Base-by-base conservation (phyloP, 2,329 filamentous ascomycete species). In the Alternaria incomplexa region DNA sequence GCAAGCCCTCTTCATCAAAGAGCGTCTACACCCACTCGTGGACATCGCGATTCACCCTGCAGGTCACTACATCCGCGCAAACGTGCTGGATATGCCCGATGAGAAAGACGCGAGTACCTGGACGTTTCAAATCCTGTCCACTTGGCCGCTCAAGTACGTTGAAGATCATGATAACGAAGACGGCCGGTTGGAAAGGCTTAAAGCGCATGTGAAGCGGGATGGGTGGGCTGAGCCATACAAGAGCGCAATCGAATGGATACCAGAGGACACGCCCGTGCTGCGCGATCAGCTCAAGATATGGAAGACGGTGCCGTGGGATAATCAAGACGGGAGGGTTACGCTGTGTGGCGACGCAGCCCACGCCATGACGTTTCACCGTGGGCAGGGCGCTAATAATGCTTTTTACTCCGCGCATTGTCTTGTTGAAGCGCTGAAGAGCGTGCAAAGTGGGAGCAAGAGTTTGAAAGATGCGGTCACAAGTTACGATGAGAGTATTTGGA, bases 291-390 rank as follows among this genome's bases (percentile, higher is more conserved):
- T 81, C 28, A 75, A 77, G 55, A 75, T 76, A 32, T 81, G 77
- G 77, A 77, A 75, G 22, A 73, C 77, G 1, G 65, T 73, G 5
- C 65, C 67, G 3, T 81, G 79, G 78, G 71, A 80, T 13, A 80
- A 75, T 30, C 65, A 67, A 3, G 64, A 63, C 7, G 79, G 77
- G 13, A 62, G 76, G 23, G 70, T 80, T 9, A 80, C 77, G 22
- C 61, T 81, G 5, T 77, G 75, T 15, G 79, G 79, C 3, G 79
- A 81, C 60, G 77, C 78, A 30, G 79, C 79, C n/a, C 79, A 81
- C 65, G 74, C 79, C 4, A 82, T 82, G 80, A 80, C 79, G 0
- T 79, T 79, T 15, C 77, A 80, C 52, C 77, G 77, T n/a, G 78
- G 77, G 1, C 78, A 80, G 65, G 77, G 77, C 7, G 72, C 78